Percentiles rank a stretch among this genome's conserved stretches.
Evolutionary conservation across 495 filamentous ascomycete species (phyloP).

Genomic region (Extremus antarcticus): DNA sequence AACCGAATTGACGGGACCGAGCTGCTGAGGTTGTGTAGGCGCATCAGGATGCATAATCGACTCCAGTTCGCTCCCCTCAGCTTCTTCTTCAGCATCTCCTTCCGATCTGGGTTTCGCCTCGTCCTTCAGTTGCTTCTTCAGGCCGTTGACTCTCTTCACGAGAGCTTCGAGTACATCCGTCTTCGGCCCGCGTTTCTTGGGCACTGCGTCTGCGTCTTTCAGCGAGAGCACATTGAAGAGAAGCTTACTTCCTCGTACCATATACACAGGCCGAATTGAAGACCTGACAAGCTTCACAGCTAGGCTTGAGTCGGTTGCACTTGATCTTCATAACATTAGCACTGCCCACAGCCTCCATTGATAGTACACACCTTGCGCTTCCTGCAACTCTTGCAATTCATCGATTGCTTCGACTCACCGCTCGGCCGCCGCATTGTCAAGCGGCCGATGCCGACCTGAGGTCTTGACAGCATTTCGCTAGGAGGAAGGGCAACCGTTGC

Average conservation of each 20-base stretch:
- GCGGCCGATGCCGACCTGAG: constrained; percentile 76
- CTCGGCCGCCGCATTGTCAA: constrained; percentile 60
- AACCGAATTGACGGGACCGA: too few species aligned
- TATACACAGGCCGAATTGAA: constrained; percentile 85
- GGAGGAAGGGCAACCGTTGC: neutral
- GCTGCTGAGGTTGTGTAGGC: too few species aligned
- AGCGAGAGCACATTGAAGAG: neutral
- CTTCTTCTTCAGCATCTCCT: neutral
- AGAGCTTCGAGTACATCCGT: constrained; percentile 79
- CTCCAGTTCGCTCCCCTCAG: neutral
- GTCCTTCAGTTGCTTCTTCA: constrained; percentile 69
- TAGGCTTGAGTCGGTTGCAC: constrained; percentile 72
- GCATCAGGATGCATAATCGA: neutral
- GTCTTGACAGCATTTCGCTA: constrained; percentile 27
- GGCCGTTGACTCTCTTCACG: constrained; percentile 69
- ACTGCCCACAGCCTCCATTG: constrained; percentile 3
- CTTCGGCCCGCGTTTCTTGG: constrained; percentile 81
- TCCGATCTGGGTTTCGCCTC: constrained; percentile 33
- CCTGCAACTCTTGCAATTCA: constrained; percentile 90
- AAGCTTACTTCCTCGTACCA: constrained; percentile 40
- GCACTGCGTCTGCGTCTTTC: constrained; percentile 57
- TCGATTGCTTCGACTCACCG: constrained; percentile 68
- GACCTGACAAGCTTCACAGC: constrained; percentile 78
- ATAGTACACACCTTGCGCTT: constrained; percentile 58
- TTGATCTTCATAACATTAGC: constrained; percentile 52